Base-by-base conservation (phyloP, 352 stramenopile species). In the Globisporangium splendens region DNA sequence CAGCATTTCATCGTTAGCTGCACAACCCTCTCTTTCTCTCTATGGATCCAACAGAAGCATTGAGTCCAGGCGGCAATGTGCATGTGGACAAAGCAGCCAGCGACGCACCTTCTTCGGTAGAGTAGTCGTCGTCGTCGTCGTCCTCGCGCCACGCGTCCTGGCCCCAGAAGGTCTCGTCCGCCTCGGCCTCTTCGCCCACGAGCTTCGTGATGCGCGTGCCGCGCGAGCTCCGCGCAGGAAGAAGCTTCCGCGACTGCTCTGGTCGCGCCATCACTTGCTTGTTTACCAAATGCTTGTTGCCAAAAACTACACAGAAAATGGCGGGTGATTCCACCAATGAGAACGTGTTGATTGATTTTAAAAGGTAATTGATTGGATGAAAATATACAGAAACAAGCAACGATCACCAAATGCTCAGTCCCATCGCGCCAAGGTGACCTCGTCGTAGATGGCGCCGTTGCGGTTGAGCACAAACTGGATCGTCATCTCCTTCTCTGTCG, bases 81-180 rank as follows among this genome's bases (percentile, higher is more conserved):
- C 28, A 8, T 35, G 28, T 6, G 28, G 28, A 10, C 17, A 49
- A 54, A 31, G 15, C 33, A 14, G 41, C 6, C 33, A 20, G 22
- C 8, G 22, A 49, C 62, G 22, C 44, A 93, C 86, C 86, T 72
- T 83, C 87, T 77, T 96, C 88, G 1, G 82, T 94, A 18, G 79
- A 88, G 70, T 96, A 96, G 62, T 96, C 88, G 13, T 81, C 86
- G 66, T 92, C 83, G 46, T 94, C 80, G 22, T 68, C 87, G 28
- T 91, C 83, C 56, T 96, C 88, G 35, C 80, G 70, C 88, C 88
- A 96, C 20, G 82, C 88, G 8, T 79, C 65, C 70, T 96, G 87
- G 11, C 77, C 75, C 88, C 88, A 96, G 65, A 96, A 96, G 18
- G 82, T 79, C 50, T 88, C 83, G 53, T 96, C 88, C 0, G 86